phyloP scores from a whole-genome alignment of 306 rosid genomes.

The Cucumis sativus region Cucumber_9930_V3 NC_026657.2:30613001-30613500 shows the following conservation, averaged over 20 bases:
- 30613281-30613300: no score
- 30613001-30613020: no score
- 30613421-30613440: not conserved
- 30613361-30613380: not conserved
- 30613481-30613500: not conserved
- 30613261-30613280: not conserved
- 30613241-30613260: not conserved
- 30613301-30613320: not conserved
- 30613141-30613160: not conserved
- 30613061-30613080: no score
- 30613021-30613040: no score
- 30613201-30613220: not conserved
- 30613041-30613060: no score
- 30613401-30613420: not conserved
- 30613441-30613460: not conserved
- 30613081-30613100: no score
- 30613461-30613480: not conserved
- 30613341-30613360: not conserved
- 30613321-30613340: not conserved
- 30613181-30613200: not conserved
- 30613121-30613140: not conserved
- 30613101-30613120: not conserved
- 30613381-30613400: not conserved
- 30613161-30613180: not conserved
- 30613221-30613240: not conserved